Evolutionary conservation across 1,284 basidiomycete species (phyloP), one percentile per base, ranked within the genome.

Genomic region (Naganishia sp.): DNA sequence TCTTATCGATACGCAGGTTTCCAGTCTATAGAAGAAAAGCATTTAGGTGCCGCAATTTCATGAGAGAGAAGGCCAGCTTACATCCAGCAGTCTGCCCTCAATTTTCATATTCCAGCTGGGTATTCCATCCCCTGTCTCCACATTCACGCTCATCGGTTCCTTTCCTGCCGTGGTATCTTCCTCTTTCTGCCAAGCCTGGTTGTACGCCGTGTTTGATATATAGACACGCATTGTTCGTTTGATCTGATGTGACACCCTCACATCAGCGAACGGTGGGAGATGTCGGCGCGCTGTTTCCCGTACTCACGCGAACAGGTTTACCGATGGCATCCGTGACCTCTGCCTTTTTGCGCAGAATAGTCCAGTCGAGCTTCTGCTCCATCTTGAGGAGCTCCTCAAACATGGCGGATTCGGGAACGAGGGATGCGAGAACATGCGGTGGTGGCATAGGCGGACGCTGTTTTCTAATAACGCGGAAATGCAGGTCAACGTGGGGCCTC

Each of bases 321-420:
- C 78, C 78, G 53, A 93, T 75, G 23, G 90, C 86, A 76, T 96
- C 93, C 74, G 90, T 88, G 49, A 95, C 87, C 75, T 98, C 95
- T 13, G 90, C 89, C 70, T 86, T 87, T 78, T 96, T 96, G 71
- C 95, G 83, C 72, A 87, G 87, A 80, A 96, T 88, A 6, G 92
- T 95, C 95, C 95, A 98, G 79, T 98, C 94, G 11, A 98, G 83
- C 77, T 89, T 90, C 69, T 90, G 85, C 79, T 97, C 94, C 84
- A 92, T 90, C 68, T 90, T 88, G 54, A 94, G 81, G 39, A 98
- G 82, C 73, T 90, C 87, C 66, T 87, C 85, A 79, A 97, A 98
- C 84, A 95, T 90, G 63, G 84, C 84, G 25, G 91, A 90, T 78
- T 95, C 89, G 21, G 88, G 84, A 72, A 94, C 78, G 44, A 79